A percentile compares a stretch with the other conserved stretches of the same genome.
phyloP scores from a whole-genome alignment of 2,329 filamentous ascomycete species.

The Aspergillus sp. region DNA sequence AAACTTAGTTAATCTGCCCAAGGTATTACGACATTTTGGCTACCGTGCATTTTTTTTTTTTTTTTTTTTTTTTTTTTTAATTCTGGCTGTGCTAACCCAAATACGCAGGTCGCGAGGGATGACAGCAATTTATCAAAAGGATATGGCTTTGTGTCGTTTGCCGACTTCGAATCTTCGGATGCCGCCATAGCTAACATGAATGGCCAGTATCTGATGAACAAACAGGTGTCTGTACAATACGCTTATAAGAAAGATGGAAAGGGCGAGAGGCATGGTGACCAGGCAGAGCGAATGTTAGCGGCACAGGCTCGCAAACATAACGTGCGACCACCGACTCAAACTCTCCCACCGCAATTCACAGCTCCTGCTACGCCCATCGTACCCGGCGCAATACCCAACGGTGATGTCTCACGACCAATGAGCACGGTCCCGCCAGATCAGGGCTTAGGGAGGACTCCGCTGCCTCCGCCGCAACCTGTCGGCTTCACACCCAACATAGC shows the following conservation, averaged over 20 bases:
- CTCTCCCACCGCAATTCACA: slow-evolving; percentile 72
- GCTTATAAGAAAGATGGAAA: slow-evolving; percentile 99
- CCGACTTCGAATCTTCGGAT: slow-evolving; percentile 90
- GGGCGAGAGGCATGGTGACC: slow-evolving; percentile 91
- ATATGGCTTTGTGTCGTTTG: slow-evolving; percentile 93
- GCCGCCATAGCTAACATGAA: slow-evolving; percentile 90
- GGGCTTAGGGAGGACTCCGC: slow-evolving; percentile 41
- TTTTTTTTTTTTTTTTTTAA: background rate
- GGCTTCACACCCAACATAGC: slow-evolving; percentile 44
- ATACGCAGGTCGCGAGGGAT: slow-evolving; percentile 68
- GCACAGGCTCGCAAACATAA: slow-evolving; percentile 93
- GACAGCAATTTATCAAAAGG: slow-evolving; percentile 87
- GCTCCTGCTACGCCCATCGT: slow-evolving; percentile 42
- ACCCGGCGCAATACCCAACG: slow-evolving; percentile 47
- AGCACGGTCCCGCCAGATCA: slow-evolving; percentile 34
- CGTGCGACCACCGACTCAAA: slow-evolving; percentile 76
- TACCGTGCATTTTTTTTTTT: slow-evolving; percentile 1
- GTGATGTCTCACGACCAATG: slow-evolving; percentile 37
- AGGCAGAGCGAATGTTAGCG: slow-evolving; percentile 87
- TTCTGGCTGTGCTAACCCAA: slow-evolving; percentile 22
- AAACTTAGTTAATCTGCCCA: slow-evolving; percentile 77
- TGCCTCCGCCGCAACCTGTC: slow-evolving; percentile 34
- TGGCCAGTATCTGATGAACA: slow-evolving; percentile 94
- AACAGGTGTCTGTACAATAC: slow-evolving; percentile 94
- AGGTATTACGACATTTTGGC: slow-evolving; percentile 53